These are phyloP conservation scores for Daldinia decipiens DNA, from an alignment of 495 filamentous ascomycete genomes.

Conservation along the genomic window DNA sequence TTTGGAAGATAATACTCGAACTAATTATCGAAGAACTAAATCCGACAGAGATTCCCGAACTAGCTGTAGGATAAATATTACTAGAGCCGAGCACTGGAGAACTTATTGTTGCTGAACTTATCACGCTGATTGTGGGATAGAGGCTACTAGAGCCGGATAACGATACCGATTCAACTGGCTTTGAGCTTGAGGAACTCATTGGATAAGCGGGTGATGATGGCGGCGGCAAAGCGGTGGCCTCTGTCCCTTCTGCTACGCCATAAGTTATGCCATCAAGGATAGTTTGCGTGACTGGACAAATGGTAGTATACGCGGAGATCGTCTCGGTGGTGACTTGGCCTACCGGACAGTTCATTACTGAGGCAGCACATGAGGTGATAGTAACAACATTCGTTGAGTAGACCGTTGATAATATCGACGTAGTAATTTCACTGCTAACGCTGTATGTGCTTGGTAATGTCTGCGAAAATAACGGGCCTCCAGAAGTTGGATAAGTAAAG, in stretches of 20 bases:
- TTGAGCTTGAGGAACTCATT: conserved; percentile 14
- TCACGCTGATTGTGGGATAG: conserved; percentile 2
- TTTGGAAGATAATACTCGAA: conserved; percentile 31
- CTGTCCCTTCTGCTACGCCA: conserved; percentile 19
- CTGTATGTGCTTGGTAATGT: conserved; percentile 47
- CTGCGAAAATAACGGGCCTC: conserved; percentile 12
- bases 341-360: conserved; percentile 67
- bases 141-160: conserved; percentile 13
- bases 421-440: conserved; percentile 46
- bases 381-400: conserved; percentile 53
- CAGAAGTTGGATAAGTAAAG: conserved; percentile 13
- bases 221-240: conserved; percentile 6
- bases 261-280: conserved; percentile 46
- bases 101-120: conserved; percentile 4
- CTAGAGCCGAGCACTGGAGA: conserved; percentile 21
- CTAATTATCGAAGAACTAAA: conserved; percentile 16
- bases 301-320: conserved; percentile 53
- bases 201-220: conserved; percentile 12
- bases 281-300: conserved; percentile 57
- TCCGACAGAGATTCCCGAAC: conserved; percentile 8
- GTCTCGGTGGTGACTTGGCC: conserved; percentile 50
- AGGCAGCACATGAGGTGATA: conserved; percentile 63
- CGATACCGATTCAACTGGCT: conserved; percentile 9
- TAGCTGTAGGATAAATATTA: background rate
- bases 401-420: conserved; percentile 45